Percentiles rank a stretch among this genome's conserved stretches.
Evolutionary conservation across 2,329 filamentous ascomycete genomes (phyloP).

Genomic region (Pseudogymnoascus sp.): DNA sequence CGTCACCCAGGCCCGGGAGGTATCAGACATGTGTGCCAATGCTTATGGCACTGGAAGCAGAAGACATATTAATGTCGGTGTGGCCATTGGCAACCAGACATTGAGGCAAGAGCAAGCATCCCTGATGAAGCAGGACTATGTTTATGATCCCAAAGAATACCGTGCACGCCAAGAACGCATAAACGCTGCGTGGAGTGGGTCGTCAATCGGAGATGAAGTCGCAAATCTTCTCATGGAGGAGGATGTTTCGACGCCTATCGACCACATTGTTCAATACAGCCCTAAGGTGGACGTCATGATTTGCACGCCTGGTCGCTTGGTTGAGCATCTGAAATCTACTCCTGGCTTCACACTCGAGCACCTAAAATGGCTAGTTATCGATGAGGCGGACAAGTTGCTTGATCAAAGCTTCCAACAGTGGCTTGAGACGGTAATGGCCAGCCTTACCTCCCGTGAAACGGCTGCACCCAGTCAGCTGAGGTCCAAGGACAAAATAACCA

Average conservation of each 20-base stretch:
- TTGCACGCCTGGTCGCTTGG: constrained; percentile 82
- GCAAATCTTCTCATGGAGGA: constrained; percentile 29
- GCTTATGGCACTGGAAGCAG: constrained; percentile 46
- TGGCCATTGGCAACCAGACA: constrained; percentile 72
- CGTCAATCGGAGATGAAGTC: constrained; percentile 35
- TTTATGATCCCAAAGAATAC: constrained; percentile 59
- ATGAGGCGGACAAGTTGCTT: constrained; percentile 87
- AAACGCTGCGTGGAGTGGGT: constrained; percentile 38
- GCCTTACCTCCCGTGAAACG: constrained; percentile 32
- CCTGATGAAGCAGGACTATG: constrained; percentile 54
- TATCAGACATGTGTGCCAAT: constrained; percentile 64
- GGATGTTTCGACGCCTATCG: constrained; percentile 36
- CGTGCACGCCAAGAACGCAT: constrained; percentile 31
- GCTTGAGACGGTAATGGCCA: constrained; percentile 63
- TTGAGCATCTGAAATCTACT: constrained; percentile 82
- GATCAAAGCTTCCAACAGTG: constrained; percentile 91
- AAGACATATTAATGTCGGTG: constrained; percentile 68
- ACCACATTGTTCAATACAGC: constrained; percentile 55
- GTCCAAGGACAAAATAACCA: constrained; percentile 46
- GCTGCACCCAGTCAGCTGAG: neutral
- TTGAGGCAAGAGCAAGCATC: constrained; percentile 56
- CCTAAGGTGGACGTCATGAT: constrained; percentile 82
- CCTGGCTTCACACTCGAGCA: constrained; percentile 70
- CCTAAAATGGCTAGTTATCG: constrained; percentile 81
- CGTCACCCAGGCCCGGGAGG: constrained; percentile 74